phyloP scores from a whole-genome alignment of 2,329 filamentous ascomycete species.

The Botrytis galanthina region DNA sequence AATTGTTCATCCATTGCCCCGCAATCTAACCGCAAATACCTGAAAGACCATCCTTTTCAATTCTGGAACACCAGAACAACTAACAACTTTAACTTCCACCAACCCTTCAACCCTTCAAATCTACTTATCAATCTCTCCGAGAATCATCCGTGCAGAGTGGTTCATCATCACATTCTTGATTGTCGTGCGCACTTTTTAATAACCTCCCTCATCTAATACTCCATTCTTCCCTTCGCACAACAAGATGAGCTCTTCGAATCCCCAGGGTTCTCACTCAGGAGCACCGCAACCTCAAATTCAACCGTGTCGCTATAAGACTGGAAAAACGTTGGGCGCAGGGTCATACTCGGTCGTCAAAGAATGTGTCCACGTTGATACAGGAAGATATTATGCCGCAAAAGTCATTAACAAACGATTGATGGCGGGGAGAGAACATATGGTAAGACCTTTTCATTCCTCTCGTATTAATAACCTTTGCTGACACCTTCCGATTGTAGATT shows the following conservation, averaged over 20 bases:
- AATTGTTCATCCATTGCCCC: not conserved
- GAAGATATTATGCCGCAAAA: constrained; percentile 96
- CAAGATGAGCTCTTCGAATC: constrained; percentile 14
- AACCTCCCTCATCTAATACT: not conserved
- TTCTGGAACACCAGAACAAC: not conserved
- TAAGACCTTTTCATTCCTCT: constrained; percentile 43
- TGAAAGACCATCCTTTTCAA: not conserved
- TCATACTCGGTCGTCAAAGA: constrained; percentile 99
- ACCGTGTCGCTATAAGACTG: constrained; percentile 97
- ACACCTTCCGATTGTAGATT: constrained; percentile 54
- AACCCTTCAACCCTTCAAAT: not conserved
- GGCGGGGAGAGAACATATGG: constrained; percentile 98
- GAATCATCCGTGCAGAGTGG: not conserved
- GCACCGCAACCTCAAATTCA: constrained; percentile 55
- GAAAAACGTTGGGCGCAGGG: constrained; percentile 93
- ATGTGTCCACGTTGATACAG: constrained; percentile 97
- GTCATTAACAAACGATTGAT: constrained; percentile 99
- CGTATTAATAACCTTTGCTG: not conserved
- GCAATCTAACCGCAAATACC: not conserved
- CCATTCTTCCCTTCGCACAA: not conserved
- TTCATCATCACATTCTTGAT: constrained; percentile 2
- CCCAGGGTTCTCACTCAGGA: constrained; percentile 20
- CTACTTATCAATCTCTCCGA: not conserved
- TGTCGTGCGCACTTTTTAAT: not conserved
- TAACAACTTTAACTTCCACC: not conserved